A percentile compares a stretch with the other conserved stretches of the same genome.
phyloP scores from a whole-genome alignment of 1,284 basidiomycete species.

The Irpex sp. region DNA sequence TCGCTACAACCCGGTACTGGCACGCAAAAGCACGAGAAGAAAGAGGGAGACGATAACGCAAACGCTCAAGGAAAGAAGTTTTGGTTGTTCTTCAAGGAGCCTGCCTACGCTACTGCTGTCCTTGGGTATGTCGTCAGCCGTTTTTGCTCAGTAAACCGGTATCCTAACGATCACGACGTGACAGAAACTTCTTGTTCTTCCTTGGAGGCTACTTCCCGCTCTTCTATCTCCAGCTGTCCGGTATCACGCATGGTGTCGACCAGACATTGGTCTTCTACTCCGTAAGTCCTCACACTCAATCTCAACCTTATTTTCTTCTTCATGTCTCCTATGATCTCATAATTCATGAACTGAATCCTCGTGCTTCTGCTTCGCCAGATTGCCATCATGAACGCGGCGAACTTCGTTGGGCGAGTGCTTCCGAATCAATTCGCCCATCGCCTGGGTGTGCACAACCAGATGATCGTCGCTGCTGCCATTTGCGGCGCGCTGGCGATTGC shows the following conservation, averaged over 20 bases:
- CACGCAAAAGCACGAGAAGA: conserved; percentile 12
- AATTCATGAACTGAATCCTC: background rate
- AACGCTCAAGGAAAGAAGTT: conserved; percentile 28
- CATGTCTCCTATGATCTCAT: background rate
- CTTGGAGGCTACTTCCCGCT: conserved; percentile 29
- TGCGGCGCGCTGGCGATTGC: conserved; percentile 40
- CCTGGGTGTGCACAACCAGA: conserved; percentile 33
- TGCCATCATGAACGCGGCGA: conserved; percentile 45
- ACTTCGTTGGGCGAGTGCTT: conserved; percentile 43
- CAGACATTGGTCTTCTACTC: conserved; percentile 44
- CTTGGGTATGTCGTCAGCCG: conserved; percentile 32
- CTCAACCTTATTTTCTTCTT: background rate
- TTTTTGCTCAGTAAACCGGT: background rate
- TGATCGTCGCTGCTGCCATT: conserved; percentile 34
- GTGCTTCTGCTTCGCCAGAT: conserved; percentile 16
- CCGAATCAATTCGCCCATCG: conserved; percentile 47
- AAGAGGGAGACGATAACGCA: conserved; percentile 22
- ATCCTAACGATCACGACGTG: background rate
- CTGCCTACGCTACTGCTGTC: conserved; percentile 40
- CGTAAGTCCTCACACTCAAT: conserved; percentile 28
- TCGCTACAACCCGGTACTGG: conserved; percentile 35
- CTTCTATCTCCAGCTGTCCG: conserved; percentile 54
- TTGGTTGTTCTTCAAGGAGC: background rate
- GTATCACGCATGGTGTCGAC: conserved; percentile 38
- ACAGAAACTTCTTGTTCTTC: conserved; percentile 12